phyloP scores from a whole-genome alignment of 352 stramenopile species.

The Thalassiosira hispida region DNA sequence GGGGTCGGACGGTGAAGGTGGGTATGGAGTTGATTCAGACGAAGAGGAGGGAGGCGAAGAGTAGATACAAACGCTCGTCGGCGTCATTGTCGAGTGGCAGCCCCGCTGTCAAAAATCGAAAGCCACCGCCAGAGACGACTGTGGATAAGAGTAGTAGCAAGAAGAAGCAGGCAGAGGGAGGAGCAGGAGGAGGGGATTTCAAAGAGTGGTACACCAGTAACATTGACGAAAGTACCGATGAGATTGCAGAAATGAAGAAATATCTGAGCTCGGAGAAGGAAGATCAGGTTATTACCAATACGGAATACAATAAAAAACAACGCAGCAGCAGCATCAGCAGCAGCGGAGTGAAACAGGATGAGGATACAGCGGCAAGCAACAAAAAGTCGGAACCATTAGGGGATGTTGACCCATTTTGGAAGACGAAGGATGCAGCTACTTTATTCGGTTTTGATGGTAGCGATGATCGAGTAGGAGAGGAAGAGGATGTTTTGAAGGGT shows the following conservation, averaged over 20 bases:
- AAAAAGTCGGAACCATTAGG: not conserved
- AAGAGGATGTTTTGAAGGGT: constrained; percentile 17
- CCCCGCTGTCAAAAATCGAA: too few species aligned
- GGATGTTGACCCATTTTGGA: constrained; percentile 2
- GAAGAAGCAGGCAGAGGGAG: too few species aligned
- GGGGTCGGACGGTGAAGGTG: not conserved
- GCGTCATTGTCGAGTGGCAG: not conserved
- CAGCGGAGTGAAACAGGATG: not conserved
- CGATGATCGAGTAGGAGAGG: too few species aligned
- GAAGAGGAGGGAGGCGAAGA: not conserved
- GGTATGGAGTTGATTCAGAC: not conserved
- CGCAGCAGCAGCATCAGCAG: not conserved
- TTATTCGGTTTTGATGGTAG: constrained; percentile 22
- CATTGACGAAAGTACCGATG: too few species aligned
- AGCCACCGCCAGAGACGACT: too few species aligned
- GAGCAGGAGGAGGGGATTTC: too few species aligned
- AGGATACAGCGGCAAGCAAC: not conserved
- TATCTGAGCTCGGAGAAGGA: too few species aligned
- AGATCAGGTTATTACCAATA: too few species aligned
- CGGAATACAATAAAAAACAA: too few species aligned
- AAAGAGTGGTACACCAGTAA: too few species aligned
- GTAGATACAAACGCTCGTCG: not conserved
- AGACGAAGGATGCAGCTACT: constrained; percentile 17
- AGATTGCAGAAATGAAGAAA: too few species aligned
- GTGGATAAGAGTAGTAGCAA: too few species aligned